Evolutionary conservation across 1,284 basidiomycete species (phyloP), one percentile per base, ranked within the genome.

Genomic region (Ustilago curta): DNA sequence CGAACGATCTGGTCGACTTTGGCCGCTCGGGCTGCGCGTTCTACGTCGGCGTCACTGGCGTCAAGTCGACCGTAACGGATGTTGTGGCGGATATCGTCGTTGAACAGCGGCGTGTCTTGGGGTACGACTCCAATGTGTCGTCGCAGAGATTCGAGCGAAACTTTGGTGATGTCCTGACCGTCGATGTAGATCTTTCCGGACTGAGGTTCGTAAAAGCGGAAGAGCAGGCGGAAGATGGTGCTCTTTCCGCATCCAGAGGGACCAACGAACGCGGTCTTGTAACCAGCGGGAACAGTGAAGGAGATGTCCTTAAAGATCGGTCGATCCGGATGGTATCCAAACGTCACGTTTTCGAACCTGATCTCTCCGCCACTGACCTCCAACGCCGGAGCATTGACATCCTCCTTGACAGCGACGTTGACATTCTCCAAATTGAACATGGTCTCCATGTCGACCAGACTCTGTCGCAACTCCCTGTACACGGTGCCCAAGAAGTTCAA

Each of bases 221-320:
- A 98, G 18, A 99, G 87, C 0, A 99, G 90, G 3, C 95, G 90
- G 87, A 98, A 93, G 58, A 99, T 91, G 3, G 96, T 99, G 19
- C 93, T 95, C 87, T 99, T 99, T n/a, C 96, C 97, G 81, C 94
- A 97, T 9, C 96, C 97, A 0, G 93, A 95, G 0, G 96, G 95
- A 0, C 96, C 96, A 37, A 99, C 96, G 57, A 99, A 92, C 8
- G 95, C 96, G 0, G 96, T 92, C 83, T 97, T 97, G 86, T 93
- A 92, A 2, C 97, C 96, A 0, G 94, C 95, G 0, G 96, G 96
- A 51, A 98, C 91, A 18, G 91, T 91, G 86, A 99, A 97, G n/a
- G 62, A 70, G 64, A 76, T 78, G 81, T 94, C 87, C 51, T 88
- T 88, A 88, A 99, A 95, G 83, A 99, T 98, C 2, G 92, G 93